phyloP scores from a whole-genome alignment of 441 rosid genomes.

The Hura crepitans region DNA sequence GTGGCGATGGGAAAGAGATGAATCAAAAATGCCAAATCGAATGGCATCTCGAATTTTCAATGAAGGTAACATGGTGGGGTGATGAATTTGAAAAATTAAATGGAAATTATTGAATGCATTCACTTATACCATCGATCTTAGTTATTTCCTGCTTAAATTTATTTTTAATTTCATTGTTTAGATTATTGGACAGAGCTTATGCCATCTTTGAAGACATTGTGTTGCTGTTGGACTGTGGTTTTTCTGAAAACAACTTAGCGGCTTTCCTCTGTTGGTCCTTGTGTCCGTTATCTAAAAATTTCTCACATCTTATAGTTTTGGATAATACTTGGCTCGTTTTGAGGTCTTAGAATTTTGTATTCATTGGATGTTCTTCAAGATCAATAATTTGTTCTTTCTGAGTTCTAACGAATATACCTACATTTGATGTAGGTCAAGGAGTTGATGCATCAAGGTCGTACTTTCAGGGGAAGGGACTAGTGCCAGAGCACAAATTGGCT shows the following conservation, averaged over 20 bases:
- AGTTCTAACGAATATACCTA: conserved; percentile 15
- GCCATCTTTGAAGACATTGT: conserved; percentile 10
- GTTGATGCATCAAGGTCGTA: conserved; percentile 57
- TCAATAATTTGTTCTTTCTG: not conserved
- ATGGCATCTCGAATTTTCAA: conserved; percentile 43
- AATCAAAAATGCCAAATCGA: conserved; percentile 50
- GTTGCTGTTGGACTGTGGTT: not conserved
- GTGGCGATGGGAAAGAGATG: conserved; percentile 80
- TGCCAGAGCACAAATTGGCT: conserved; percentile 41
- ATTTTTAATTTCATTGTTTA: not conserved
- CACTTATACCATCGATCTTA: too few relatives aligned
- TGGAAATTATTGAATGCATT: not conserved
- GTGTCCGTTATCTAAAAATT: not conserved
- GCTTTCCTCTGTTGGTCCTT: not conserved
- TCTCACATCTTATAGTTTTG: not conserved
- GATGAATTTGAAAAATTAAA: not conserved
- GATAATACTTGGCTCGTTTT: not conserved
- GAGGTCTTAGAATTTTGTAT: not conserved
- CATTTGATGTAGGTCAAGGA: conserved; percentile 56
- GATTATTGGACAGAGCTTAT: conserved; percentile 10
- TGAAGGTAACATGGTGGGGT: conserved; percentile 38
- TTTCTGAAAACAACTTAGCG: not conserved
- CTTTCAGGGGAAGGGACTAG: conserved; percentile 45
- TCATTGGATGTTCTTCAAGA: not conserved
- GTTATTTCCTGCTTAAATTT: not conserved